phyloP scores from a whole-genome alignment of 768 basidiomycete genomes.

The Rhizopogon vesiculosus region DNA sequence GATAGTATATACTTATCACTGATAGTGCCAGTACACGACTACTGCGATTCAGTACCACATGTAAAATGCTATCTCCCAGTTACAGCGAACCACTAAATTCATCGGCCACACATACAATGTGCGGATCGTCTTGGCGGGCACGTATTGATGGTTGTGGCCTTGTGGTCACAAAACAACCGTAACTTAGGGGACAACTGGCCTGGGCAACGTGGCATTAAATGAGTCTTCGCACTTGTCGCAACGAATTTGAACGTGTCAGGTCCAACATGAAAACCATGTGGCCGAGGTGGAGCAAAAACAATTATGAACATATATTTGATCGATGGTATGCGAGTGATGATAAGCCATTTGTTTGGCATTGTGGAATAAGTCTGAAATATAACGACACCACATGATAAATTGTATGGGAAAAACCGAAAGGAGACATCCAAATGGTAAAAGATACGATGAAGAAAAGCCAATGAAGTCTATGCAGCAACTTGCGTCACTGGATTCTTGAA shows the following conservation, averaged over 20 bases:
- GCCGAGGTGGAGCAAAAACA: background rate
- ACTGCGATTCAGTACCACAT: no score
- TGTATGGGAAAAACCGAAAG: background rate
- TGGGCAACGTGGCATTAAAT: background rate
- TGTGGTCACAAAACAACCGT: no score
- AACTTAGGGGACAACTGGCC: no score
- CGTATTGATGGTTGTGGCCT: no score
- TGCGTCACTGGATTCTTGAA: slow-evolving; percentile 14
- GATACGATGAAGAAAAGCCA: background rate
- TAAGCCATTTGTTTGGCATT: slow-evolving; percentile 7
- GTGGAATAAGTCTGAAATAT: slow-evolving; percentile 31
- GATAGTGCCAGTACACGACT: no score
- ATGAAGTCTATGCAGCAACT: slow-evolving; percentile 16
- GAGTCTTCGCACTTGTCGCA: background rate
- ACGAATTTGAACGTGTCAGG: no score
- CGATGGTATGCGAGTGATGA: background rate
- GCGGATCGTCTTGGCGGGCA: no score
- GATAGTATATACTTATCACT: no score
- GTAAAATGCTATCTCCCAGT: no score
- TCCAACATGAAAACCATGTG: background rate
- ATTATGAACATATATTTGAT: background rate
- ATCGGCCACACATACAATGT: no score
- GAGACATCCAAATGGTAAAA: background rate
- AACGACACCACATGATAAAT: slow-evolving; percentile 23
- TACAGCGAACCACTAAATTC: no score